These are phyloP conservation scores for Spirogloea muscicola DNA, from an alignment of 139 green algal genomes.

Conservation along the genomic window DNA sequence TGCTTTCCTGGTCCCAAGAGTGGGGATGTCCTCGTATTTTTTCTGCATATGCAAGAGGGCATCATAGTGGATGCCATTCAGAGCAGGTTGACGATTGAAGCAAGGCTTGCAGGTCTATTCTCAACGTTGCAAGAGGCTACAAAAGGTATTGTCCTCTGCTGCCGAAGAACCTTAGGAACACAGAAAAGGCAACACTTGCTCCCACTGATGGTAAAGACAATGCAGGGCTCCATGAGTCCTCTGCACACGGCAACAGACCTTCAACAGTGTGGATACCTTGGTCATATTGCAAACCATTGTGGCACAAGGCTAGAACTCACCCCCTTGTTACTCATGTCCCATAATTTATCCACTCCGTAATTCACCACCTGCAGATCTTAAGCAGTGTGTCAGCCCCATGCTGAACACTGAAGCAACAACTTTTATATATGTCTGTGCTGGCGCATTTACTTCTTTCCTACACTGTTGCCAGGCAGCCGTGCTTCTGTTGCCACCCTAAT, in stretches of 20 bases:
- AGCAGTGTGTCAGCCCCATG: too few relatives aligned
- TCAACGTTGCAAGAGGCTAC: too few relatives aligned
- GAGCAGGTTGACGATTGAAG: too few relatives aligned
- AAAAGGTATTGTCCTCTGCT: neutral
- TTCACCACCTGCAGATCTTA: slow-evolving; percentile 3
- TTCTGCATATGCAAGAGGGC: neutral
- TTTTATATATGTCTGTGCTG: neutral
- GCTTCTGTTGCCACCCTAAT: neutral
- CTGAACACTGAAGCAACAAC: neutral
- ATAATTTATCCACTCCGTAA: neutral
- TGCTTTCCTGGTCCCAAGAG: slow-evolving; percentile 3
- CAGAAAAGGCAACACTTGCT: neutral
- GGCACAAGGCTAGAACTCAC: neutral
- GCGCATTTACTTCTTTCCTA: neutral
- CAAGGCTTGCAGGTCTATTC: too few relatives aligned
- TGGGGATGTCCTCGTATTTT: neutral
- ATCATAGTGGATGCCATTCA: neutral
- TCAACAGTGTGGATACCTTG: neutral
- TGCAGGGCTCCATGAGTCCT: neutral
- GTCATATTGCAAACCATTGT: neutral
- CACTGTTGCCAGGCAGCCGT: neutral
- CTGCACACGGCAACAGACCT: neutral
- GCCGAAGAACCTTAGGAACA: neutral
- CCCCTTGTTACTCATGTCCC: slow-evolving; percentile 6
- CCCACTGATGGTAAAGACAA: neutral